Conservation (phyloP, 352 stramenopile species). For the Pythium catenulatum region DNA sequence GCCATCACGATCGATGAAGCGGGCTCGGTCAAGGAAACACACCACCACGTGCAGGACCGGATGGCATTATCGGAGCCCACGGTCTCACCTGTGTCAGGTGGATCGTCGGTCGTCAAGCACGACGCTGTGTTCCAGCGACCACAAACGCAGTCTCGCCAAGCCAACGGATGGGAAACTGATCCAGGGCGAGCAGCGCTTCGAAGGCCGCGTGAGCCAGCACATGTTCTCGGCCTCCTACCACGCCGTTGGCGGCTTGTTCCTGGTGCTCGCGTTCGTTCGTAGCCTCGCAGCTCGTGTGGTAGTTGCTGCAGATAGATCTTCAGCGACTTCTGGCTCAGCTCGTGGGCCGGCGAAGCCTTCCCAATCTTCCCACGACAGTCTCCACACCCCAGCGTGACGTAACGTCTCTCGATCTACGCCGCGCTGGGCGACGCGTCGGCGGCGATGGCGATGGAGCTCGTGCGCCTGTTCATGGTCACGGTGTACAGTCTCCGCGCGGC, state of each 20-base stretch:
- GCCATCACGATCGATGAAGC: background rate
- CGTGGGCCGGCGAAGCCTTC: no score
- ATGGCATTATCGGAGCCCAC: no score
- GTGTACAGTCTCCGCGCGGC: constrained; percentile 16
- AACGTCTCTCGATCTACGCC: background rate
- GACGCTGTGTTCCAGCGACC: no score
- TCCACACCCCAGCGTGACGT: background rate
- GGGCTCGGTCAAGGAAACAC: constrained; percentile 56
- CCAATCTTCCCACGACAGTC: constrained; percentile 64
- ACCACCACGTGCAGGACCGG: no score
- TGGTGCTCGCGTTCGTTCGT: constrained; percentile 68
- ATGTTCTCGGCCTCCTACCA: constrained; percentile 65
- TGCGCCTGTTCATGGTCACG: constrained; percentile 7
- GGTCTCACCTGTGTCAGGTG: no score
- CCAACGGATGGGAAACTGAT: constrained; percentile 20
- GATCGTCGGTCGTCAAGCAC: no score
- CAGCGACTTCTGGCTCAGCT: constrained; percentile 95
- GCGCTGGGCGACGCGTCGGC: background rate
- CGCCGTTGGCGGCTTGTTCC: constrained; percentile 67
- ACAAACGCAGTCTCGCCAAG: background rate
- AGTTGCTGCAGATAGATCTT: constrained; percentile 83
- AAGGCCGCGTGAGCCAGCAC: constrained; percentile 56
- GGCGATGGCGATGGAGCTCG: constrained; percentile 27
- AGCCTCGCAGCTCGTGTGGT: constrained; percentile 82
- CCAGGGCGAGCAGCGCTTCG: constrained; percentile 34